Percentiles rank a stretch among this genome's conserved stretches.
phyloP scores from a whole-genome alignment of 176 grass and related monocot genomes.

The Carex myosuroides region DNA sequence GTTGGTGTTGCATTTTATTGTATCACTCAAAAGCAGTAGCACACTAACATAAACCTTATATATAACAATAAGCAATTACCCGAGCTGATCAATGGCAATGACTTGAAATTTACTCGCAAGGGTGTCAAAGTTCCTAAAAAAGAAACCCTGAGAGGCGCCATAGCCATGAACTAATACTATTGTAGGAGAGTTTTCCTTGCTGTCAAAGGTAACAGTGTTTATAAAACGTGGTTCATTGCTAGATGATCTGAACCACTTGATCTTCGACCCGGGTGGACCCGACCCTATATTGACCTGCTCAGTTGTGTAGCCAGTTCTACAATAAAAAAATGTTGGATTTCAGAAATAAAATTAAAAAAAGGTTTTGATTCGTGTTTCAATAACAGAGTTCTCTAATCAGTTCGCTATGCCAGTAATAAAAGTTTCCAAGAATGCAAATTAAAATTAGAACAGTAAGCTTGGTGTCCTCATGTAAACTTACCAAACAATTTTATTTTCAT shows the following conservation, averaged over 20 bases:
- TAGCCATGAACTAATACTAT: conserved; percentile 49
- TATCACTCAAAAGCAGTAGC: background rate
- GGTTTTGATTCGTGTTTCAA: background rate
- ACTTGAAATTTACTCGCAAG: conserved; percentile 39
- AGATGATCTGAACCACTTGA: conserved; percentile 50
- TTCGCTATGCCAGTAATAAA: background rate
- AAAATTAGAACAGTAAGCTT: background rate
- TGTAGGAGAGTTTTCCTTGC: conserved; percentile 37
- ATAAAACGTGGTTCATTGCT: conserved; percentile 45
- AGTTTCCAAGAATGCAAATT: background rate
- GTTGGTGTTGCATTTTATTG: background rate
- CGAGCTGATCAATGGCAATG: conserved; percentile 52
- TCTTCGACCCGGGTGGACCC: conserved; percentile 40
- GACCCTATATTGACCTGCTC: conserved; percentile 46
- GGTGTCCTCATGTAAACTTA: background rate
- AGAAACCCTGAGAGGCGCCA: conserved; percentile 45
- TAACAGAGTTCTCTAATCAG: background rate
- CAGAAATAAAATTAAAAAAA: background rate
- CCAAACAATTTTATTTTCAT: background rate
- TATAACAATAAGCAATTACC: conserved; percentile 21
- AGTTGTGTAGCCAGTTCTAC: conserved; percentile 33
- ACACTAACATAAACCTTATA: background rate
- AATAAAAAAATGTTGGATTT: conserved; percentile 1
- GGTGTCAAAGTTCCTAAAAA: conserved; percentile 47
- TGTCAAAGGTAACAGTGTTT: conserved; percentile 49